These are phyloP conservation scores for Trichoderma sp. DNA, from an alignment of 2,329 filamentous ascomycete species.

Conservation along the genomic window DNA sequence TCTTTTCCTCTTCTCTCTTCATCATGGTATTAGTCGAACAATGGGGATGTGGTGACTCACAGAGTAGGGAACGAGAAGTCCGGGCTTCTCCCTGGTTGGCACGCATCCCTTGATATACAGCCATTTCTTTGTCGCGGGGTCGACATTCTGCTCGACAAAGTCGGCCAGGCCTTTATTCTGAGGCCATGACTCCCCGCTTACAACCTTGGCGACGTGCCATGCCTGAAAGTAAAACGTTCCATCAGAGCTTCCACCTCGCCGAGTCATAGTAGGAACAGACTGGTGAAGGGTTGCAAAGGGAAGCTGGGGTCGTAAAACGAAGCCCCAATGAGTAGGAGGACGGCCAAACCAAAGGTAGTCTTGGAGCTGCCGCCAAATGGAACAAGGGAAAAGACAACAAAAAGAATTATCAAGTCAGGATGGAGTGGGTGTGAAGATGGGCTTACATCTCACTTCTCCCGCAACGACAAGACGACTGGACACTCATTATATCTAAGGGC, in stretches of 20 bases:
- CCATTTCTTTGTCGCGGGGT: conserved; percentile 12
- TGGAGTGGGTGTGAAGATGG: conserved; percentile 11
- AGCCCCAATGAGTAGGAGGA: background rate
- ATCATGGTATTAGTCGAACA: background rate
- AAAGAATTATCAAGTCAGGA: background rate
- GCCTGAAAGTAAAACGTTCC: conserved; percentile 21
- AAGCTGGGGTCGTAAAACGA: conserved; percentile 8
- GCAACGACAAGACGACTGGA: background rate
- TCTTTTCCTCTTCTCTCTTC: background rate
- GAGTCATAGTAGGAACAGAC: conserved; percentile 8
- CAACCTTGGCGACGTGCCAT: conserved; percentile 15
- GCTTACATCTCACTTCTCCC: conserved; percentile 7
- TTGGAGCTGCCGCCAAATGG: background rate
- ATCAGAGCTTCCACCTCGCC: conserved; percentile 17
- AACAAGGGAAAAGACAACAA: background rate
- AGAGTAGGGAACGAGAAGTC: conserved; percentile 17
- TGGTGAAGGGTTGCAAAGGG: background rate
- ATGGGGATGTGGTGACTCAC: background rate
- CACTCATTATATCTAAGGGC: conserved; percentile 5
- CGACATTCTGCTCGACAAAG: conserved; percentile 19
- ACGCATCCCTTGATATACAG: conserved; percentile 19
- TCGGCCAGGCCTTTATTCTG: conserved; percentile 19
- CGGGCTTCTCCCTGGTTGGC: conserved; percentile 10
- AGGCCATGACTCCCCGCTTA: conserved; percentile 17
- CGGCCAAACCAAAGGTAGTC: background rate